These are phyloP conservation scores for Irpex sp. DNA, from an alignment of 1,284 basidiomycete genomes.

Conservation along the genomic window DNA sequence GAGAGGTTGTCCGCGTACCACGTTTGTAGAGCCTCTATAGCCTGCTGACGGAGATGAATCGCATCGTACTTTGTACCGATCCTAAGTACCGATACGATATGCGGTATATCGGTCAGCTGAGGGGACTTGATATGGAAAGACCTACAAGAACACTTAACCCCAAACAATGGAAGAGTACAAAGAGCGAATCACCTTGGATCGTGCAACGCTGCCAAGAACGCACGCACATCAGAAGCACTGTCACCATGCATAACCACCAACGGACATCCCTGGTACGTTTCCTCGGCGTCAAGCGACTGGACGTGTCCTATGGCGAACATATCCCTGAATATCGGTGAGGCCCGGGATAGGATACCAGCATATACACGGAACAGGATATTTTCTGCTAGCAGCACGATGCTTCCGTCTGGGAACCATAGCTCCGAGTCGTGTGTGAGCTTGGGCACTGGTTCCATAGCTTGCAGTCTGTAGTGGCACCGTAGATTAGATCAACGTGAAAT, in stretches of 20 bases:
- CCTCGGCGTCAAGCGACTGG: neutral
- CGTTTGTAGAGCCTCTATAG: conserved; percentile 7
- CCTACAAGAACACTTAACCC: neutral
- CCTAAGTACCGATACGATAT: conserved; percentile 10
- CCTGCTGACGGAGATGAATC: conserved; percentile 8
- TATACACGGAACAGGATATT: conserved; percentile 10
- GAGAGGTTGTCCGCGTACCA: conserved; percentile 11
- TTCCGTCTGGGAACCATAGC: conserved; percentile 18
- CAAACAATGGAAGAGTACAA: neutral
- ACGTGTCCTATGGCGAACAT: conserved; percentile 12
- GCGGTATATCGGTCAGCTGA: neutral
- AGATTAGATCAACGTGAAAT: neutral
- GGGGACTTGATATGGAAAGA: neutral
- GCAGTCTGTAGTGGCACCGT: neutral
- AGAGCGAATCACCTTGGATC: conserved; percentile 5
- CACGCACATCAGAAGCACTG: conserved; percentile 6
- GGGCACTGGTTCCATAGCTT: neutral
- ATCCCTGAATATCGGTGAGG: conserved; percentile 12
- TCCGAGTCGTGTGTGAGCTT: conserved; percentile 1
- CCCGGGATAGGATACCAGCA: conserved; percentile 7
- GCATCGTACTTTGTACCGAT: conserved; percentile 16
- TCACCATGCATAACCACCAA: conserved; percentile 10
- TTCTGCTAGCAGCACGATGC: conserved; percentile 15
- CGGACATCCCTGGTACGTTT: conserved; percentile 10
- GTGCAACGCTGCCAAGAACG: conserved; percentile 10